Conservation (phyloP, 1,139 yeast species). For the Meyerozyma carpophila region DNA sequence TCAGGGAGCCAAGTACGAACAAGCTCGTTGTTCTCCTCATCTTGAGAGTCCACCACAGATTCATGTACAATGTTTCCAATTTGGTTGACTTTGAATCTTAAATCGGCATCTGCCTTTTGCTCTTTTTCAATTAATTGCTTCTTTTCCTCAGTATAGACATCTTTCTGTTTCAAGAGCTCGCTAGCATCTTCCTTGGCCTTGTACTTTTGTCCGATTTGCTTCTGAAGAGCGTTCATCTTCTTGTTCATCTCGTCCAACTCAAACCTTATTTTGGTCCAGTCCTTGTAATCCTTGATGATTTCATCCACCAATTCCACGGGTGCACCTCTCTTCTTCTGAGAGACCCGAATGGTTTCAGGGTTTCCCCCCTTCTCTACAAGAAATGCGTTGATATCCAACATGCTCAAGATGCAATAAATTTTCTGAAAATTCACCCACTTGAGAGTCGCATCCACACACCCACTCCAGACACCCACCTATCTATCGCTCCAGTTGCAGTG, state of each 20-base stretch:
- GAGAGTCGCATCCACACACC: neutral
- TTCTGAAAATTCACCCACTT: neutral
- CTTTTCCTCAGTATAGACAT: constrained; percentile 64
- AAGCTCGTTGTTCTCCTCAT: constrained; percentile 87
- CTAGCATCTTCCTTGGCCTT: constrained; percentile 93
- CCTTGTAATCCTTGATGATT: constrained; percentile 83
- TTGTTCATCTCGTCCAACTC: constrained; percentile 89
- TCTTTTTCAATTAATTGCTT: constrained; percentile 61
- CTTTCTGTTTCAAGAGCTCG: constrained; percentile 78
- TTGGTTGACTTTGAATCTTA: constrained; percentile 76
- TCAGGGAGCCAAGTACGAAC: constrained; percentile 85
- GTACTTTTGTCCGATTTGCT: constrained; percentile 86
- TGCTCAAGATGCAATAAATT: constrained; percentile 16
- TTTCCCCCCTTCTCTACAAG: constrained; percentile 95
- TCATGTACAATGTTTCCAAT: constrained; percentile 94
- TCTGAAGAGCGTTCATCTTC: constrained; percentile 79
- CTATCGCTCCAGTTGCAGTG: neutral
- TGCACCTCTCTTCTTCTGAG: constrained; percentile 93
- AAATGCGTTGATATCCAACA: constrained; percentile 90
- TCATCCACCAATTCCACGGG: constrained; percentile 94
- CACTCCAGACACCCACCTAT: neutral
- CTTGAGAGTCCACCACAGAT: constrained; percentile 78
- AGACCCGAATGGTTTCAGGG: constrained; percentile 79
- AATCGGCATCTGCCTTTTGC: constrained; percentile 69
- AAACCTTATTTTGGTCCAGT: constrained; percentile 90